phyloP scores from a whole-genome alignment of 1,284 basidiomycete genomes.

The Stygiomarasmius scandens region DNA sequence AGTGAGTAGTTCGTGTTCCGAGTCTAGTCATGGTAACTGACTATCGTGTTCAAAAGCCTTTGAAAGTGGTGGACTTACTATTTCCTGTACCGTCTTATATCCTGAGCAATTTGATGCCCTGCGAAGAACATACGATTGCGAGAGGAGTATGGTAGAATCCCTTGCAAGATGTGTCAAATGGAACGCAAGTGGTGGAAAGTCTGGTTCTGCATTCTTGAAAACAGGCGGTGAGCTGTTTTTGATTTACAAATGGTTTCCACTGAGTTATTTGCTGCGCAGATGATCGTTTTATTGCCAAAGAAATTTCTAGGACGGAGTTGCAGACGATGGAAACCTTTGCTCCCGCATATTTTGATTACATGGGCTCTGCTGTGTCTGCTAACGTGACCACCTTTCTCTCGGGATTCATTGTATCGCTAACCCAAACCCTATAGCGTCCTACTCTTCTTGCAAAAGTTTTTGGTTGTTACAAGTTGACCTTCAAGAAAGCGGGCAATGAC shows the following conservation, averaged over 20 bases:
- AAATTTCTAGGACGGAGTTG: constrained; percentile 89
- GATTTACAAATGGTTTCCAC: too few species aligned
- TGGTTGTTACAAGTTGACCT: constrained; percentile 95
- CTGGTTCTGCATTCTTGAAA: constrained; percentile 95
- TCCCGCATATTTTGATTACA: constrained; percentile 97
- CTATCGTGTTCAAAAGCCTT: constrained; percentile 59
- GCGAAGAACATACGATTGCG: constrained; percentile 90
- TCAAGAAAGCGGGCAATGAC: constrained; percentile 80
- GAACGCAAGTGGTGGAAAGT: constrained; percentile 95
- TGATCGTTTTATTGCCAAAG: constrained; percentile 98
- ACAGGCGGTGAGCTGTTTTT: constrained; percentile 73
- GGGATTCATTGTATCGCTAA: constrained; percentile 5
- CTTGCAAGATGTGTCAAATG: constrained; percentile 95
- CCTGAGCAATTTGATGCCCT: constrained; percentile 98
- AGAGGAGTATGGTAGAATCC: constrained; percentile 92
- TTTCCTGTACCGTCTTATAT: constrained; percentile 94
- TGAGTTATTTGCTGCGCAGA: constrained; percentile 51
- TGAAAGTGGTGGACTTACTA: constrained; percentile 89
- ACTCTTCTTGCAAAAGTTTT: constrained; percentile 97
- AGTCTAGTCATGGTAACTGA: neutral
- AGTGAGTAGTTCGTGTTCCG: constrained; percentile 46
- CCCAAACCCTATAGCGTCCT: constrained; percentile 64
- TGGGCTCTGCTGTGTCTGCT: constrained; percentile 82
- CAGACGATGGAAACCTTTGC: constrained; percentile 97
- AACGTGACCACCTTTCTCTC: constrained; percentile 53